Conservation (phyloP, 352 stramenopile species). For the Aphanomyces invadans region DNA sequence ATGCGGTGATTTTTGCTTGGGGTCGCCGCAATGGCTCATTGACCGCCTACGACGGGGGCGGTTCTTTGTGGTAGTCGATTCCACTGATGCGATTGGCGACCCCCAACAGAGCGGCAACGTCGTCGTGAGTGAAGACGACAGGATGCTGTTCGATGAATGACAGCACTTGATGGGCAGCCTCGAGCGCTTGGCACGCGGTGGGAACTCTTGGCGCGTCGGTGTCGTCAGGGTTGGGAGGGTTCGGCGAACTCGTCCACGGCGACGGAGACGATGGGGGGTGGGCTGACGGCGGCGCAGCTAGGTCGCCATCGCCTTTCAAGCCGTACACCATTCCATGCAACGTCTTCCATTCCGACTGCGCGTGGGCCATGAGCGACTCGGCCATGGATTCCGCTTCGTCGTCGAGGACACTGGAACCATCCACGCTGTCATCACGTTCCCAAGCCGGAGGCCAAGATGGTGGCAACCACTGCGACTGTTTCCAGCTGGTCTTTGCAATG, state of each 20-base stretch:
- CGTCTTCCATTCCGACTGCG: neutral
- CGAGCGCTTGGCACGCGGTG: neutral
- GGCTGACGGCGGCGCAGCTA: neutral
- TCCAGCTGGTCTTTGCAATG: slow-evolving; percentile 15
- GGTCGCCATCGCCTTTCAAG: neutral
- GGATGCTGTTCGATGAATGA: neutral
- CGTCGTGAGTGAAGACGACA: neutral
- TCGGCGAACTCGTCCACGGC: too few relatives aligned
- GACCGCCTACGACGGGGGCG: too few relatives aligned
- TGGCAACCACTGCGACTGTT: slow-evolving; percentile 12
- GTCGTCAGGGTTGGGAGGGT: too few relatives aligned
- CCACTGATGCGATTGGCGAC: neutral
- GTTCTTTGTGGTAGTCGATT: neutral
- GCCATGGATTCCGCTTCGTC: neutral
- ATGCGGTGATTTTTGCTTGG: too few relatives aligned
- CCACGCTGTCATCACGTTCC: neutral
- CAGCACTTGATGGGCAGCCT: neutral
- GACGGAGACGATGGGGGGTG: too few relatives aligned
- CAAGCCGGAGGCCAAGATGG: neutral
- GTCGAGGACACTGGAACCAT: neutral
- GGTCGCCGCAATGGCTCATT: too few relatives aligned
- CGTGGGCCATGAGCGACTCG: neutral
- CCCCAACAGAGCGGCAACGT: neutral
- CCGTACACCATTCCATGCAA: slow-evolving; percentile 18
- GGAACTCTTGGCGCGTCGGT: neutral